A percentile compares a stretch with the other conserved stretches of the same genome.
Conservation (phyloP, 208 protist species). For the Leishmania guyanensis region DNA sequence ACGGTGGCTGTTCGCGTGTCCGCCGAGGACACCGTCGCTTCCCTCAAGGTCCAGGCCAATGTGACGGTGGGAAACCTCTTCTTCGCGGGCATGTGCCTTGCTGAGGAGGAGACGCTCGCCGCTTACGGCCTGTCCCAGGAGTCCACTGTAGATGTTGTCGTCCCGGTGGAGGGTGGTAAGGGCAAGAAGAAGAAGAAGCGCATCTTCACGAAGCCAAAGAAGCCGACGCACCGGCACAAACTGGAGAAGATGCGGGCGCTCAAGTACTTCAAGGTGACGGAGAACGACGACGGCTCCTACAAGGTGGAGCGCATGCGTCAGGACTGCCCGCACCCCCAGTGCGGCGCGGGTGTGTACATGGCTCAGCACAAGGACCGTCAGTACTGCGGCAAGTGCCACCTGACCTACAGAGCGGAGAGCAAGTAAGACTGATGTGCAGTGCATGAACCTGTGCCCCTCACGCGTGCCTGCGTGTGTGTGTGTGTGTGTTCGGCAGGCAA, state of each 20-base stretch:
- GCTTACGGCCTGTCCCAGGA: conserved; percentile 79
- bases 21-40: conserved; percentile 83
- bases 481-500: neutral
- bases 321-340: conserved; percentile 95
- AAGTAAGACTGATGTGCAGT: neutral
- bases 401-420: conserved; percentile 89
- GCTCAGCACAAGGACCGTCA: conserved; percentile 98
- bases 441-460: neutral
- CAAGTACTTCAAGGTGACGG: conserved; percentile 99
- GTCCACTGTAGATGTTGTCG: conserved; percentile 89
- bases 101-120: conserved; percentile 70
- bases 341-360: conserved; percentile 99
- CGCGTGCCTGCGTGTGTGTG: neutral
- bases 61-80: conserved; percentile 78
- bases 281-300: conserved; percentile 96
- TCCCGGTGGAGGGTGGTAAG: conserved; percentile 92
- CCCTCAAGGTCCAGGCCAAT: conserved; percentile 79
- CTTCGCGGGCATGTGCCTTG: conserved; percentile 90
- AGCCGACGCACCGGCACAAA: conserved; percentile 98
- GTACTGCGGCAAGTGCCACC: conserved; percentile 99
- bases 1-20: conserved; percentile 89
- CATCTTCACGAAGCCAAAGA: conserved; percentile 99
- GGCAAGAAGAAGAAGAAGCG: conserved; percentile 99
- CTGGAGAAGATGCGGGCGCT: conserved; percentile 99
- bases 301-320: conserved; percentile 95